A percentile compares a stretch with the other conserved stretches of the same genome.
Evolutionary conservation across 108 stramenopile species (phyloP).

Genomic region (Cylindrotheca fusiformis): DNA sequence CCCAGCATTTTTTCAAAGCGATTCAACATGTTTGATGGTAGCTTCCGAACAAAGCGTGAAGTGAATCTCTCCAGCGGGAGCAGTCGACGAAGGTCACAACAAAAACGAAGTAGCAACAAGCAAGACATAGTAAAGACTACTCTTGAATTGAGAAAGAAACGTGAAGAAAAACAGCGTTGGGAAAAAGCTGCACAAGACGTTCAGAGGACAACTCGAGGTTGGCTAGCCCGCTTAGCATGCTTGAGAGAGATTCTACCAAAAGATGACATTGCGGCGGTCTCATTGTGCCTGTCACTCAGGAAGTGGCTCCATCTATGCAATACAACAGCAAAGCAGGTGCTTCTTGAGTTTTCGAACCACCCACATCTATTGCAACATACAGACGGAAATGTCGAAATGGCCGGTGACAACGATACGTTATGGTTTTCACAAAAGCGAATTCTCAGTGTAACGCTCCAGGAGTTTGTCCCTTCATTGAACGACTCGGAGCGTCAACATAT

Average conservation of each 20-base stretch:
- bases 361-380: neutral
- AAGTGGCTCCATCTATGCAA: slow-evolving; percentile 5
- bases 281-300: slow-evolving; percentile 18
- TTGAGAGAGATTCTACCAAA: neutral
- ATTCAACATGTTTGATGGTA: slow-evolving; percentile 42
- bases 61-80: slow-evolving; percentile 22
- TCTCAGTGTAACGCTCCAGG: slow-evolving; percentile 8
- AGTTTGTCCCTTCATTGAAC: slow-evolving; percentile 14
- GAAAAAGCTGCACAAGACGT: slow-evolving; percentile 12
- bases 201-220: slow-evolving; percentile 24
- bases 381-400: neutral
- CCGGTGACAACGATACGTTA: slow-evolving; percentile 1
- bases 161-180: slow-evolving; percentile 24
- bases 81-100: slow-evolving; percentile 5
- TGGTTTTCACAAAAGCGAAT: slow-evolving; percentile 32
- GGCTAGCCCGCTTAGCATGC: slow-evolving; percentile 16
- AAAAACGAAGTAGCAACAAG: slow-evolving; percentile 9
- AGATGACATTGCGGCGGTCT: slow-evolving; percentile 1
- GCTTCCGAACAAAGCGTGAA: slow-evolving; percentile 25
- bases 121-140: slow-evolving; percentile 24
- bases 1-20: no score
- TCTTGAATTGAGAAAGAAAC: slow-evolving; percentile 18
- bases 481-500: neutral
- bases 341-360: slow-evolving; percentile 6
- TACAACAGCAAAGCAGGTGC: slow-evolving; percentile 3